These are phyloP conservation scores for Platismatia glauca DNA, from an alignment of 495 filamentous ascomycete species.

Conservation along the genomic window DNA sequence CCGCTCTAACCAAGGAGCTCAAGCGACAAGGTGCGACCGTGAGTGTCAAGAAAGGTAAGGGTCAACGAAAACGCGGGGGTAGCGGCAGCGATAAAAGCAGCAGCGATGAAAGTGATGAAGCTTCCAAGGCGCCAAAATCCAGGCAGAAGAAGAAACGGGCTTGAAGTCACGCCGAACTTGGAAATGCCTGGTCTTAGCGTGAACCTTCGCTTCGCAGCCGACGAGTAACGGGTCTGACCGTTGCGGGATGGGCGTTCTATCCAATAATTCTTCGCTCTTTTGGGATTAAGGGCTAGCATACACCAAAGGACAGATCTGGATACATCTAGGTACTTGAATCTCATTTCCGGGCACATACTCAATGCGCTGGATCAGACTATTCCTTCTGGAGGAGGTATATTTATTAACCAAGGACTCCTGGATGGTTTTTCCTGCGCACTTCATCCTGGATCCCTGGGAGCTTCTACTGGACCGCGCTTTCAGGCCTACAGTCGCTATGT, in stretches of 20 bases:
- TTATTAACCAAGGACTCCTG: background rate
- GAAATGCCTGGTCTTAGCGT: background rate
- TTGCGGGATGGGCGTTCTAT: background rate
- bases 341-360: background rate
- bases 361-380: background rate
- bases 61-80: constrained; percentile 13
- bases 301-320: background rate
- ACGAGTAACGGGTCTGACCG: background rate
- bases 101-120: constrained; percentile 13
- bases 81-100: constrained; percentile 19
- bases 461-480: background rate
- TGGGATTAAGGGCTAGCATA: background rate
- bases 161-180: background rate
- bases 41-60: constrained; percentile 26
- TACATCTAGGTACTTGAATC: background rate
- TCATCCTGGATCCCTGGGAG: background rate
- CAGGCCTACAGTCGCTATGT: background rate
- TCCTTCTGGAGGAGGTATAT: too few species aligned
- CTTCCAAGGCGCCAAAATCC: constrained; percentile 5
- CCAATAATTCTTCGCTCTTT: background rate
- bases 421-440: background rate
- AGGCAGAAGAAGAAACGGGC: constrained; percentile 12
- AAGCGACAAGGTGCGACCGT: constrained; percentile 25
- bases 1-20: constrained; percentile 23
- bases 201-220: background rate